A percentile compares a stretch with the other conserved stretches of the same genome.
Evolutionary conservation across 441 rosid species (phyloP).

Genomic region (Codiaeum variegatum): DNA sequence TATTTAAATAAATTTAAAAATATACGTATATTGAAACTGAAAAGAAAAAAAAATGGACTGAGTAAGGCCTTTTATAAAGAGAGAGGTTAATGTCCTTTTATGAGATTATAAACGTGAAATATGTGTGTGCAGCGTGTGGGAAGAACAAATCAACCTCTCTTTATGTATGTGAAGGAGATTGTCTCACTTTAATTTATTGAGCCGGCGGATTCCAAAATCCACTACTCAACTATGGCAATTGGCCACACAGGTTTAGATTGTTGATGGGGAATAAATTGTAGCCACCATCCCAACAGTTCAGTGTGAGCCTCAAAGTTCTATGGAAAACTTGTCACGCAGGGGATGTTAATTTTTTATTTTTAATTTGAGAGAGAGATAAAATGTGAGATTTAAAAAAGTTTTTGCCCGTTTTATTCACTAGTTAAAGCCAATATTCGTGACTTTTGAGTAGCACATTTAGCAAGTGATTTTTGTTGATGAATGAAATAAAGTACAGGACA

Average conservation of each 20-base stretch:
- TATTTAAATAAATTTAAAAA: too few relatives aligned
- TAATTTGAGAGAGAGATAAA: too few relatives aligned
- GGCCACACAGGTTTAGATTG: not conserved
- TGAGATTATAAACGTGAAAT: not conserved
- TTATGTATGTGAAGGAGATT: not conserved
- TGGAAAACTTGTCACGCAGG: not conserved
- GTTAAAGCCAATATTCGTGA: too few relatives aligned
- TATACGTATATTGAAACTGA: too few relatives aligned
- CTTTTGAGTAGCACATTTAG: too few relatives aligned
- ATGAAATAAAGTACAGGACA: too few relatives aligned
- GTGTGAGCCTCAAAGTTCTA: not conserved
- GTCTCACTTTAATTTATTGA: not conserved
- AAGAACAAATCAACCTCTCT: not conserved
- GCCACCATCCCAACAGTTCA: not conserved
- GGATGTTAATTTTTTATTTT: too few relatives aligned
- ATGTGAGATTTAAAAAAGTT: too few relatives aligned
- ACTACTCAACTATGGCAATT: not conserved
- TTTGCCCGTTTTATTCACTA: too few relatives aligned
- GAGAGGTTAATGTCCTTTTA: not conserved
- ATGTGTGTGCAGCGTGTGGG: not conserved
- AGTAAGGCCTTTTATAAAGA: not conserved
- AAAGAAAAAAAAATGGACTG: too few relatives aligned
- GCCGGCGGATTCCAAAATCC: not conserved
- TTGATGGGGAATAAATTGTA: not conserved
- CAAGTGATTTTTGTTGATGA: too few relatives aligned